phyloP scores from a whole-genome alignment of 2,329 filamentous ascomycete genomes.

The Venturia carpophila region DNA sequence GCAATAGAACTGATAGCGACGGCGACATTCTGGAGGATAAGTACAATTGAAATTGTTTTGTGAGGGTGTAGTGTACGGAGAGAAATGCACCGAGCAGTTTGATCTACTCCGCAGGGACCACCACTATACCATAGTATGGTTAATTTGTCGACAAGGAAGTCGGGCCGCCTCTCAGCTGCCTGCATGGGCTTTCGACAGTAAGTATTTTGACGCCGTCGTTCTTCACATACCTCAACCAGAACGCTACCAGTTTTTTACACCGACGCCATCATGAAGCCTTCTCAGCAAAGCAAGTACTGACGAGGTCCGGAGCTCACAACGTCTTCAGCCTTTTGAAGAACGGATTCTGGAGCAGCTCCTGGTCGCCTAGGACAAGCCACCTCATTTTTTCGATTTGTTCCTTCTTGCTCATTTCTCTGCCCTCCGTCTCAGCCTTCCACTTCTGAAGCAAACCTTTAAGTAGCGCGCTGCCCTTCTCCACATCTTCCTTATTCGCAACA shows the following conservation, averaged over 20 bases:
- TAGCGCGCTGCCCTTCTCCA: constrained; percentile 78
- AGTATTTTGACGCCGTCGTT: neutral
- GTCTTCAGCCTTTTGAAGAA: constrained; percentile 58
- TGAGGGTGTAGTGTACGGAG: neutral
- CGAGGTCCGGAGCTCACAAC: constrained; percentile 26
- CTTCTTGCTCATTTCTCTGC: constrained; percentile 48
- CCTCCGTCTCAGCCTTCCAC: constrained; percentile 74
- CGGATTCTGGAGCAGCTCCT: constrained; percentile 52
- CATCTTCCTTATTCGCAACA: constrained; percentile 71
- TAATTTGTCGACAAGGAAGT: neutral
- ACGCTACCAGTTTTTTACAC: neutral
- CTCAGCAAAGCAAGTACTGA: neutral
- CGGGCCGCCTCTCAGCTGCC: neutral
- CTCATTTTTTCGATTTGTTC: constrained; percentile 73
- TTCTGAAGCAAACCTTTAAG: constrained; percentile 73
- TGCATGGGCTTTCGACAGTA: neutral
- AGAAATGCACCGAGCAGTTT: neutral
- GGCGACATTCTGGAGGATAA: too few species aligned
- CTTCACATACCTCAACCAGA: neutral
- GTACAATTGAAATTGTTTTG: neutral
- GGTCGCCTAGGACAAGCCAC: constrained; percentile 68
- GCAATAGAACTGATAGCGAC: too few species aligned
- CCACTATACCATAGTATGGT: too few species aligned
- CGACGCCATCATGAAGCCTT: neutral
- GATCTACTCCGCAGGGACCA: neutral